Evolutionary conservation across 2,329 filamentous ascomycete genomes (phyloP).

Genomic region (Fulvia fulva): DNA sequence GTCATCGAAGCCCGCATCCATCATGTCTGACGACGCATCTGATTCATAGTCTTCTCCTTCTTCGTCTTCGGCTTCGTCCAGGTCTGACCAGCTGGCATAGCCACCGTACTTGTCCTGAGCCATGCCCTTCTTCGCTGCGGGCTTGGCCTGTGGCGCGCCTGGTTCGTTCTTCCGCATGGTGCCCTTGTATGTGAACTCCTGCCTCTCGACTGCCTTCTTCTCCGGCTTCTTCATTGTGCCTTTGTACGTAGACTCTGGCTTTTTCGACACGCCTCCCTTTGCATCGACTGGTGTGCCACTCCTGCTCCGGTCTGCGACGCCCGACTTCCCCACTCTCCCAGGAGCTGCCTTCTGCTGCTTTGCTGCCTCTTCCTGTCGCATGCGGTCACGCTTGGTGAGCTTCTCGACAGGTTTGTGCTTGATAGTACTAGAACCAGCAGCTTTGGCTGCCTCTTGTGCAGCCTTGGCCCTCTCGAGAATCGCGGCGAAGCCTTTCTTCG

Average conservation of each 20-base stretch:
- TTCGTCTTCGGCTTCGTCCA: slow-evolving; percentile 45
- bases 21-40: slow-evolving; percentile 58
- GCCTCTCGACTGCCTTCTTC: slow-evolving; percentile 23
- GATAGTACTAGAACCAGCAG: slow-evolving; percentile 63
- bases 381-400: slow-evolving; percentile 55
- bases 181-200: slow-evolving; percentile 38
- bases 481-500: slow-evolving; percentile 69
- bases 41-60: slow-evolving; percentile 74
- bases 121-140: slow-evolving; percentile 32
- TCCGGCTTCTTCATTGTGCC: slow-evolving; percentile 34
- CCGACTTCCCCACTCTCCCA: slow-evolving; percentile 28
- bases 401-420: slow-evolving; percentile 71
- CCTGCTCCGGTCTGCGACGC: slow-evolving; percentile 28
- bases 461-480: slow-evolving; percentile 69
- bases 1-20: slow-evolving; percentile 68
- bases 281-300: slow-evolving; percentile 25
- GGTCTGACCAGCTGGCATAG: slow-evolving; percentile 39
- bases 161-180: slow-evolving; percentile 44
- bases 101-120: slow-evolving; percentile 34
- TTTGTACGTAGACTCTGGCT: slow-evolving; percentile 35
- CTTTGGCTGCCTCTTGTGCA: slow-evolving; percentile 55
- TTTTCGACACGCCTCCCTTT: slow-evolving; percentile 25
- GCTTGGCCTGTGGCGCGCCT: slow-evolving; percentile 36
- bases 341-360: slow-evolving; percentile 34
- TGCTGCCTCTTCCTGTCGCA: slow-evolving; percentile 39